Percentiles rank a stretch among this genome's conserved stretches.
Evolutionary conservation across 2,329 filamentous ascomycete genomes (phyloP).

Genomic region (Ceratocystis cubensis): DNA sequence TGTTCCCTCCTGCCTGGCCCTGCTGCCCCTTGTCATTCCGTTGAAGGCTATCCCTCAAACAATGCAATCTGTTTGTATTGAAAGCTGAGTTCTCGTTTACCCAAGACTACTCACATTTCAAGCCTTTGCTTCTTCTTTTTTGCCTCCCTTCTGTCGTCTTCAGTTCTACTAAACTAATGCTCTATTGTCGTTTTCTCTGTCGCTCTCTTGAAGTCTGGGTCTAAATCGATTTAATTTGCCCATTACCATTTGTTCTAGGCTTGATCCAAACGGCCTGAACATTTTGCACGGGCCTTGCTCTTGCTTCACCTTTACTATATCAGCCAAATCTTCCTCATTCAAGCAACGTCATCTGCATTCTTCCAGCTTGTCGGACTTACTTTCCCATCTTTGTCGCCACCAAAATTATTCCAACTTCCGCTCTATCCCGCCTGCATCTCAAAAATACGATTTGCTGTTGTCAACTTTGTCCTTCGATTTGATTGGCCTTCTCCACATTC

Average conservation of each 20-base stretch:
- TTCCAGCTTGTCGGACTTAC: not conserved
- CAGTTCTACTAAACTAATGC: not conserved
- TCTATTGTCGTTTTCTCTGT: no score
- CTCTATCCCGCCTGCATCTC: not conserved
- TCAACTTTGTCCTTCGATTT: not conserved
- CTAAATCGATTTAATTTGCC: not conserved
- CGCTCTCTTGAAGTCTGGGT: no score
- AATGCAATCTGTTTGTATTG: not conserved
- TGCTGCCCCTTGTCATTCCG: not conserved
- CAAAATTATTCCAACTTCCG: not conserved
- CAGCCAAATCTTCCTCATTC: not conserved
- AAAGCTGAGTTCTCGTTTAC: constrained; percentile 1
- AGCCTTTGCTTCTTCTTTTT: not conserved
- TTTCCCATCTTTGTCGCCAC: not conserved
- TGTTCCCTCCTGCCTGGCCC: not conserved
- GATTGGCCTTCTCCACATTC: not conserved
- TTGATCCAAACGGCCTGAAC: not conserved
- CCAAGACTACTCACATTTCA: constrained; percentile 1
- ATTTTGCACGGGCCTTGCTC: constrained; percentile 1
- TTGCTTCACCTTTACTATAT: not conserved
- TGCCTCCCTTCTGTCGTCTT: constrained; percentile 7
- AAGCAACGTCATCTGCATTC: constrained; percentile 1
- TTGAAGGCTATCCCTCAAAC: not conserved
- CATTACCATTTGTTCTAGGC: not conserved
- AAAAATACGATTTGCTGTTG: not conserved